Percentiles rank a stretch among this genome's conserved stretches.
phyloP scores from a whole-genome alignment of 2,329 filamentous ascomycete genomes.

The Sodiomyces alkalinus region DNA sequence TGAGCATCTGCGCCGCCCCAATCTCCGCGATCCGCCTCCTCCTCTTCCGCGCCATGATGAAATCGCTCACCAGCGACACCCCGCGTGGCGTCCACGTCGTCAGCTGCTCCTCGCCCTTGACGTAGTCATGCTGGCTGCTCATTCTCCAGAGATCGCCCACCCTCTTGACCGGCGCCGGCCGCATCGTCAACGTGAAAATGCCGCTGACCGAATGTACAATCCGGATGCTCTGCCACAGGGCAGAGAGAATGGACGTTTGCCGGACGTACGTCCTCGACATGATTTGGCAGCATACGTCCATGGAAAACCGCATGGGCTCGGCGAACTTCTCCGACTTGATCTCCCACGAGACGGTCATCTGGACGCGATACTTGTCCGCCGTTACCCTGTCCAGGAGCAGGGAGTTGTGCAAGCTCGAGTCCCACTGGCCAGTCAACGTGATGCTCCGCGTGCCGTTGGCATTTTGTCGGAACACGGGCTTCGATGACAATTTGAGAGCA shows the following conservation, averaged over 20 bases:
- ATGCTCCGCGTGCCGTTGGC: conserved; percentile 82
- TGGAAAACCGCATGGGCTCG: conserved; percentile 76
- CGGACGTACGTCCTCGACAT: conserved; percentile 71
- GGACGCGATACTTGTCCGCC: conserved; percentile 81
- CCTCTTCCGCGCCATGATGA: conserved; percentile 59
- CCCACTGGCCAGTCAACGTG: conserved; percentile 85
- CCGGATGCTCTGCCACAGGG: conserved; percentile 70
- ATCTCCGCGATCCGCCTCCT: conserved; percentile 64
- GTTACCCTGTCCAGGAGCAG: conserved; percentile 88
- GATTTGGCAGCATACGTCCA: conserved; percentile 71
- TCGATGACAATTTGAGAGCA: conserved; percentile 58
- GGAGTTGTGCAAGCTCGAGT: conserved; percentile 83
- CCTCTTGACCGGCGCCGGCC: conserved; percentile 78
- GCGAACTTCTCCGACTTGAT: conserved; percentile 68
- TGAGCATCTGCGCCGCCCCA: conserved; percentile 53
- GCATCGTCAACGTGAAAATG: conserved; percentile 75
- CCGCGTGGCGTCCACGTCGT: conserved; percentile 77
- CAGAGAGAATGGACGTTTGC: conserved; percentile 73
- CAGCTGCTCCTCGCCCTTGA: conserved; percentile 86
- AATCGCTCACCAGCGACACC: conserved; percentile 83
- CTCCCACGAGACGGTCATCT: conserved; percentile 78
- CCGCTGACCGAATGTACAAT: conserved; percentile 77
- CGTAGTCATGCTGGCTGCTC: conserved; percentile 87
- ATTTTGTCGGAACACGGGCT: conserved; percentile 69
- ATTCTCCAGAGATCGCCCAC: conserved; percentile 92